Evolutionary conservation across 306 rosid genomes (phyloP).

Genomic region (Glycine latifolia): DNA sequence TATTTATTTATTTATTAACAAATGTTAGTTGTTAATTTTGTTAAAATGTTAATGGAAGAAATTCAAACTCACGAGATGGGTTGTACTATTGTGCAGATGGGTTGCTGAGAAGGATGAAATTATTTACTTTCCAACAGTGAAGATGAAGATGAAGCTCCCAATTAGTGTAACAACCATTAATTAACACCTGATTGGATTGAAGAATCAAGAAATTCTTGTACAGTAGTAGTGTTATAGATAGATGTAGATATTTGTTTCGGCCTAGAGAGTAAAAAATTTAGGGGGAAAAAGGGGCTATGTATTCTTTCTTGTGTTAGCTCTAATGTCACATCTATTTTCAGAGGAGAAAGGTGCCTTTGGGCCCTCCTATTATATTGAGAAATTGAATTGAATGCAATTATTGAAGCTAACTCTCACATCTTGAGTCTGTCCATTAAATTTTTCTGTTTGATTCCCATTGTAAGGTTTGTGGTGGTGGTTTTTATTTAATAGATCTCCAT

Average conservation of each 20-base stretch:
- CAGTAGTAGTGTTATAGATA: neutral
- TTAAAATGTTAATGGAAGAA: no score
- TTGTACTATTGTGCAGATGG: slow-evolving; percentile 64
- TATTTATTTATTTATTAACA: no score
- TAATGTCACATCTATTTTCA: slow-evolving; percentile 55
- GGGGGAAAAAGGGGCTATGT: slow-evolving; percentile 2
- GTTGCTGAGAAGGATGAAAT: slow-evolving; percentile 71
- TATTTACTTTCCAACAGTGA: slow-evolving; percentile 78
- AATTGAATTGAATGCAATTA: slow-evolving; percentile 45
- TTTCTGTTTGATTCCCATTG: slow-evolving; percentile 42
- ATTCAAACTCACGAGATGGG: neutral
- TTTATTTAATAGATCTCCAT: slow-evolving; percentile 16
- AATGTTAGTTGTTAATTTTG: no score
- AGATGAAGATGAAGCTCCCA: slow-evolving; percentile 83
- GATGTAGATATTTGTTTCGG: slow-evolving; percentile 1
- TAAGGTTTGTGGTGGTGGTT: slow-evolving; percentile 44
- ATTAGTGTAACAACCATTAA: slow-evolving; percentile 57
- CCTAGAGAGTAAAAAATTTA: slow-evolving; percentile 5
- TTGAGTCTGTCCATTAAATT: slow-evolving; percentile 51
- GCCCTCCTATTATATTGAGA: slow-evolving; percentile 32
- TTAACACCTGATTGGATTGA: slow-evolving; percentile 27
- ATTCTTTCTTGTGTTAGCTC: slow-evolving; percentile 48
- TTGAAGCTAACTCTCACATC: slow-evolving; percentile 53
- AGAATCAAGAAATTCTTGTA: slow-evolving; percentile 19
- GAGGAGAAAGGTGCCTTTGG: slow-evolving; percentile 40